Evolutionary conservation across 2,329 filamentous ascomycete genomes (phyloP).

Genomic region (Ophiognomonia clavigignenti-juglandacearum): DNA sequence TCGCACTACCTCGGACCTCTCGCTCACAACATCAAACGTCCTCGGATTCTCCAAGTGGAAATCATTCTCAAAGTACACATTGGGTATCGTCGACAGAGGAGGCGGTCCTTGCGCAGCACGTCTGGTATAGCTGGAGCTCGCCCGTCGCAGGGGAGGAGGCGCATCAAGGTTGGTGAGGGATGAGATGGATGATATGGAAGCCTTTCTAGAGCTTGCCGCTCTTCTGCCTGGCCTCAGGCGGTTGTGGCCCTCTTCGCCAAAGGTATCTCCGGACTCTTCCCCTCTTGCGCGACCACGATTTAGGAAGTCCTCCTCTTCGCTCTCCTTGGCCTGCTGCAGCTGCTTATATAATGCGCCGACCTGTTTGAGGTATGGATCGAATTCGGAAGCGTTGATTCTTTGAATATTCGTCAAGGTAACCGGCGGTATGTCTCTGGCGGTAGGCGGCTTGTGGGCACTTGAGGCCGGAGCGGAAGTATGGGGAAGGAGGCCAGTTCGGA

Average conservation of each 20-base stretch:
- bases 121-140: slow-evolving; percentile 46
- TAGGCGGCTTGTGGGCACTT: slow-evolving; percentile 77
- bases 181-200: slow-evolving; percentile 40
- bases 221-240: slow-evolving; percentile 42
- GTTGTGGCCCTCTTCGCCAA: slow-evolving; percentile 31
- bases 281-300: slow-evolving; percentile 32
- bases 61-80: slow-evolving; percentile 89
- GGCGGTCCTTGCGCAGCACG: slow-evolving; percentile 68
- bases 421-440: slow-evolving; percentile 84
- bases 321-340: slow-evolving; percentile 77
- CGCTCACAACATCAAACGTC: slow-evolving; percentile 94
- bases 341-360: slow-evolving; percentile 87
- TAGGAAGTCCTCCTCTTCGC: slow-evolving; percentile 56
- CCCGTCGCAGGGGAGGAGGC: slow-evolving; percentile 36
- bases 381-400: slow-evolving; percentile 73
- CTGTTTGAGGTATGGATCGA: slow-evolving; percentile 78
- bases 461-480: slow-evolving; percentile 66
- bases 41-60: slow-evolving; percentile 95
- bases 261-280: slow-evolving; percentile 36
- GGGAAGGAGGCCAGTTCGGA: slow-evolving; percentile 79
- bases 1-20: slow-evolving; percentile 91
- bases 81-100: slow-evolving; percentile 85
- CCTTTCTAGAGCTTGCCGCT: slow-evolving; percentile 32
- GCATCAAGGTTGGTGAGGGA: slow-evolving; percentile 47
- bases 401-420: slow-evolving; percentile 86